phyloP scores from a whole-genome alignment of 2,329 filamentous ascomycete genomes.

The Elsinoe necatrix region DNA sequence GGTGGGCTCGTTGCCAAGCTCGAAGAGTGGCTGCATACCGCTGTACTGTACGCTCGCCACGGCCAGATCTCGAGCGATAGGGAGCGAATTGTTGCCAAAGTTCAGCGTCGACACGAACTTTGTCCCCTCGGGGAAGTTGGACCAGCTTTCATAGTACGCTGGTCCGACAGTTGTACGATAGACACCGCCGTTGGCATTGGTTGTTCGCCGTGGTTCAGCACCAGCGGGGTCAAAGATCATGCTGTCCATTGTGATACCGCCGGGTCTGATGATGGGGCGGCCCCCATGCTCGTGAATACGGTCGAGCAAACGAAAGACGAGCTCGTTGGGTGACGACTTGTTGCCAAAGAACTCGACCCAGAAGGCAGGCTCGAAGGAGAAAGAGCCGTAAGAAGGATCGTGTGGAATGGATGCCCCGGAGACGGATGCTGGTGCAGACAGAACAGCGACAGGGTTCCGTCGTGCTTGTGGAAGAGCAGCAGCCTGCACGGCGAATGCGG shows the following conservation, averaged over 20 bases:
- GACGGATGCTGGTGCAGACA: not conserved
- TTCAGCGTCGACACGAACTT: constrained; percentile 27
- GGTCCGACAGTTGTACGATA: constrained; percentile 27
- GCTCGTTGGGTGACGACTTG: constrained; percentile 20
- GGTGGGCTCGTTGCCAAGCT: constrained; percentile 27
- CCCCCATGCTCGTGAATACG: constrained; percentile 25
- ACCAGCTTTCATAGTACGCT: constrained; percentile 27
- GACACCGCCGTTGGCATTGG: constrained; percentile 23
- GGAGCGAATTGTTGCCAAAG: constrained; percentile 25
- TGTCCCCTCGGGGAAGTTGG: constrained; percentile 25
- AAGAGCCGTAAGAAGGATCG: constrained; percentile 23
- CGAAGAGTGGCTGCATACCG: constrained; percentile 23
- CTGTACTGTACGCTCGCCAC: constrained; percentile 26
- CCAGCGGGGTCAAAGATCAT: constrained; percentile 25
- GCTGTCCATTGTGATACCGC: constrained; percentile 27
- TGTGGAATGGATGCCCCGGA: constrained; percentile 24
- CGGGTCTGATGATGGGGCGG: constrained; percentile 24
- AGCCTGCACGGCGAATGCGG: not conserved
- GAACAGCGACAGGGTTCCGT: not conserved
- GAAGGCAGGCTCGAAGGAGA: constrained; percentile 27
- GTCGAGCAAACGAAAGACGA: constrained; percentile 24
- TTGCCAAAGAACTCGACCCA: constrained; percentile 29
- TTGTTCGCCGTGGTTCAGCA: constrained; percentile 23
- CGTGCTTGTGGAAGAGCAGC: not conserved
- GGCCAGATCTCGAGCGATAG: constrained; percentile 25